These are phyloP conservation scores for Penicillium coffeae DNA, from an alignment of 495 filamentous ascomycete species.

Conservation along the genomic window DNA sequence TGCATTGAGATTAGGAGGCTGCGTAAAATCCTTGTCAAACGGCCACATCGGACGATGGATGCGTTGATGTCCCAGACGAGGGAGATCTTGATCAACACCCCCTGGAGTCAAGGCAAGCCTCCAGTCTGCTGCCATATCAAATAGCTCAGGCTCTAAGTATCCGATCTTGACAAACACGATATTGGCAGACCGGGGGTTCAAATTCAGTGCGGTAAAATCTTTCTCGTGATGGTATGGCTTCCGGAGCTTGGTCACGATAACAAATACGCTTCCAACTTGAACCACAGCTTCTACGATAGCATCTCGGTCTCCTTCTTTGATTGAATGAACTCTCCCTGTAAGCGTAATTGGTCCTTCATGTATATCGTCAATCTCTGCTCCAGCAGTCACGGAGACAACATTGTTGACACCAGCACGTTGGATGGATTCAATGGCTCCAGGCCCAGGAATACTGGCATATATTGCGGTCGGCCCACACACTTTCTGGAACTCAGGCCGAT, in stretches of 20 bases:
- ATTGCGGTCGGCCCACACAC: slow-evolving; percentile 42
- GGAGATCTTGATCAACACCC: slow-evolving; percentile 53
- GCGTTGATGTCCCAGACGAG: slow-evolving; percentile 44
- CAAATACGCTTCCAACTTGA: slow-evolving; percentile 50
- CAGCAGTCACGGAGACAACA: slow-evolving; percentile 51
- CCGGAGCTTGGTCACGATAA: slow-evolving; percentile 52
- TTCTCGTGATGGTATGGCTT: slow-evolving; percentile 56
- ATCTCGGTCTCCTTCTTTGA: slow-evolving; percentile 49
- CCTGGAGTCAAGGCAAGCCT: slow-evolving; percentile 53
- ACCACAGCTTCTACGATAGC: slow-evolving; percentile 50
- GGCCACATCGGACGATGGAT: slow-evolving; percentile 56
- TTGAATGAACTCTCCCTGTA: slow-evolving; percentile 50
- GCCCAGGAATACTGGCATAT: slow-evolving; percentile 55
- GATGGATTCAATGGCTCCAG: slow-evolving; percentile 41
- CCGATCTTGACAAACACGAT: slow-evolving; percentile 60
- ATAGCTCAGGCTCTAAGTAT: slow-evolving; percentile 56
- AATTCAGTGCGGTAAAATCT: slow-evolving; percentile 50
- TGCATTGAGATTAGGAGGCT: slow-evolving; percentile 35
- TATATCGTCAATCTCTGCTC: slow-evolving; percentile 50
- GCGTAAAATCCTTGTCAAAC: slow-evolving; percentile 41
- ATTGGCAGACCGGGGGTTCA: slow-evolving; percentile 43
- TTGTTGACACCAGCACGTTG: slow-evolving; percentile 47
- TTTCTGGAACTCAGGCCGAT: slow-evolving; percentile 43
- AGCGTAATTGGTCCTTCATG: slow-evolving; percentile 52
- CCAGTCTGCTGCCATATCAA: slow-evolving; percentile 53